A percentile compares a stretch with the other conserved stretches of the same genome.
Conservation (phyloP, 2,329 filamentous ascomycete genomes). For the Hysterium pulicare region DNA sequence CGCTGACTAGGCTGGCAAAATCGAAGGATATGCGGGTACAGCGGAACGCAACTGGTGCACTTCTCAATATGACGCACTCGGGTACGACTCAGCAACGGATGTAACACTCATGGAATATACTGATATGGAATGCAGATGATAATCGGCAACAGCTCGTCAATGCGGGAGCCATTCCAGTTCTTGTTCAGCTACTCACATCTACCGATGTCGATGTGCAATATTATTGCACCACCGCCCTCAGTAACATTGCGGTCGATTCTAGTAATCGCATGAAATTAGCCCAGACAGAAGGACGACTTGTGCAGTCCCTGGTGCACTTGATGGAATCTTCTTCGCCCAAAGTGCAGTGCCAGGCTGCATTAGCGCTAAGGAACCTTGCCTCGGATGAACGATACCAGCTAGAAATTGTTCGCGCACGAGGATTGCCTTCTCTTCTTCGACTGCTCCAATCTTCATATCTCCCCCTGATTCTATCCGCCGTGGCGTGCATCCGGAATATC, state of each 20-base stretch:
- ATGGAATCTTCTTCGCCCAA: slow-evolving; percentile 95
- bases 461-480: slow-evolving; percentile 90
- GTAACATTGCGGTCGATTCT: slow-evolving; percentile 95
- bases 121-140: slow-evolving; percentile 64
- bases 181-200: slow-evolving; percentile 91
- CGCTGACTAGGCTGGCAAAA: slow-evolving; percentile 87
- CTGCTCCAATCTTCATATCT: slow-evolving; percentile 94
- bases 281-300: slow-evolving; percentile 83
- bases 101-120: slow-evolving; percentile 7
- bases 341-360: slow-evolving; percentile 93
- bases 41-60: slow-evolving; percentile 90
- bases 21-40: slow-evolving; percentile 99
- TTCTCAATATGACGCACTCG: slow-evolving; percentile 99
- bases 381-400: slow-evolving; percentile 99
- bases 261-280: slow-evolving; percentile 88
- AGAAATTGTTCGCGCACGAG: slow-evolving; percentile 88
- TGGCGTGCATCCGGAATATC: slow-evolving; percentile 97
- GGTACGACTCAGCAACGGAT: slow-evolving; percentile 54
- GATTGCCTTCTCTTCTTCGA: slow-evolving; percentile 78
- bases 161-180: slow-evolving; percentile 93
- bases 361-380: slow-evolving; percentile 89
- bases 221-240: slow-evolving; percentile 97
- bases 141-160: slow-evolving; percentile 97
- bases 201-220: slow-evolving; percentile 97
- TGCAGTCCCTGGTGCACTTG: slow-evolving; percentile 88